Evolutionary conservation across 192 early-diverging fungal genomes (phyloP).

Genomic region (Backusella morwellensis): DNA sequence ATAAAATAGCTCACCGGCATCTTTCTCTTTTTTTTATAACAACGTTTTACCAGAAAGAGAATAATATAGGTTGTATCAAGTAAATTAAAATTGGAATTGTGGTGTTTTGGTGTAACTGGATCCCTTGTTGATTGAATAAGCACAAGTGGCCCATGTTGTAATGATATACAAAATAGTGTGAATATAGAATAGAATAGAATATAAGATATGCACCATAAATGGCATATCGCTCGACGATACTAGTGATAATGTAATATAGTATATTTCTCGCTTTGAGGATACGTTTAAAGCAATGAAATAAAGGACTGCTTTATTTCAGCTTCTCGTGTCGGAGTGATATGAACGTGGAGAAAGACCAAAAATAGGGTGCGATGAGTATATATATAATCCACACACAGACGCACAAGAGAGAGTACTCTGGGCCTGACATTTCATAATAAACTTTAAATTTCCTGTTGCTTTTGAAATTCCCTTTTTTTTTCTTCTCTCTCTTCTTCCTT

Average conservation of each 20-base stretch:
- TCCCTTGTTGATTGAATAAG: not conserved
- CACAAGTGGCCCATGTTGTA: not conserved
- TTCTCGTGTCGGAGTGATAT: not conserved
- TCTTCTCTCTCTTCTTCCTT: not conserved
- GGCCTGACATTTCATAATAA: conserved; percentile 4
- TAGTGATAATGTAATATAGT: not conserved
- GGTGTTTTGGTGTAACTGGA: not conserved
- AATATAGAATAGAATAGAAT: no score
- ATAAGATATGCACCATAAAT: no score
- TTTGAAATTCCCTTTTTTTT: not conserved
- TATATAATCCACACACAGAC: not conserved
- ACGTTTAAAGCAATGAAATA: not conserved
- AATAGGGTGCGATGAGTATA: not conserved
- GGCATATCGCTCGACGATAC: no score
- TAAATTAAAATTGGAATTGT: not conserved
- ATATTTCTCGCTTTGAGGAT: not conserved
- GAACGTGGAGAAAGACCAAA: conserved; percentile 2
- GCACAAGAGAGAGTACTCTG: no score
- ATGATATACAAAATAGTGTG: not conserved
- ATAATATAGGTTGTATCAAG: not conserved
- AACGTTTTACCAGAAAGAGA: not conserved
- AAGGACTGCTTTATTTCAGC: not conserved
- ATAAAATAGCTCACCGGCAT: no score
- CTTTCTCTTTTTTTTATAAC: no score
- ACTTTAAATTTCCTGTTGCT: not conserved